A percentile compares a stretch with the other conserved stretches of the same genome.
These are phyloP conservation scores for Astrephomene gubernaculifera DNA, from an alignment of 139 green algal genomes.

Conservation along the genomic window DNA sequence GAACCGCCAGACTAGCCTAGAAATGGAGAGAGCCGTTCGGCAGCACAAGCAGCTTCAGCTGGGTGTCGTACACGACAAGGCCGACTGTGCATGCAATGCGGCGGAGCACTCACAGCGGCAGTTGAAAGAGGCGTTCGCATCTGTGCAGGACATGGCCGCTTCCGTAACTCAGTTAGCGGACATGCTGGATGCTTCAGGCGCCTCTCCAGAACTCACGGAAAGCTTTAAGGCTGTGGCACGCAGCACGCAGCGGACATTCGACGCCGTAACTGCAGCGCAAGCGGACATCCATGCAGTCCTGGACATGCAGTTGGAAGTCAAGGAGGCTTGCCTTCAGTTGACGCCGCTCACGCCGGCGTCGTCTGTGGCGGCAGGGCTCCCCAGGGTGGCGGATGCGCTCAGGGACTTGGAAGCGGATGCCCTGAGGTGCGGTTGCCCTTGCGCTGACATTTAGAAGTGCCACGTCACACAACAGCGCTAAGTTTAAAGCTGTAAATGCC, in stretches of 20 bases:
- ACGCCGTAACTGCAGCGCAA: neutral
- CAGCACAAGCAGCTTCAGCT: conserved; percentile 41
- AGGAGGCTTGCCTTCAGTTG: conserved; percentile 1
- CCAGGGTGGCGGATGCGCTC: neutral
- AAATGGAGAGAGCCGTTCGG: neutral
- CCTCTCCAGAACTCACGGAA: neutral
- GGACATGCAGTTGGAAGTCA: neutral
- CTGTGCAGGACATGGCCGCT: neutral
- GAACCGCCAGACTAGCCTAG: conserved; percentile 31
- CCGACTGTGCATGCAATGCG: neutral
- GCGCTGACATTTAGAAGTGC: no score
- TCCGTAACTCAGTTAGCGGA: conserved; percentile 15
- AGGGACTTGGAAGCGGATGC: conserved; percentile 6
- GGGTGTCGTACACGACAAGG: neutral
- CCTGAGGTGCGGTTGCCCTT: neutral
- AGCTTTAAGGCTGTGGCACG: conserved; percentile 22
- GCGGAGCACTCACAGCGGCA: conserved; percentile 13
- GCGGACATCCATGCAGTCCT: neutral
- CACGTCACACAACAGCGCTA: no score
- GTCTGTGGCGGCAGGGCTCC: neutral
- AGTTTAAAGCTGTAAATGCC: no score
- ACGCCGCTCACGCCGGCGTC: neutral
- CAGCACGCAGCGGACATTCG: neutral
- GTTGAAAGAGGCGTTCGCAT: neutral
- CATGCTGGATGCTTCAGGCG: neutral